Evolutionary conservation across 1,284 basidiomycete genomes (phyloP), one percentile per base, ranked within the genome.

Genomic region (Takashimella koratensis): DNA sequence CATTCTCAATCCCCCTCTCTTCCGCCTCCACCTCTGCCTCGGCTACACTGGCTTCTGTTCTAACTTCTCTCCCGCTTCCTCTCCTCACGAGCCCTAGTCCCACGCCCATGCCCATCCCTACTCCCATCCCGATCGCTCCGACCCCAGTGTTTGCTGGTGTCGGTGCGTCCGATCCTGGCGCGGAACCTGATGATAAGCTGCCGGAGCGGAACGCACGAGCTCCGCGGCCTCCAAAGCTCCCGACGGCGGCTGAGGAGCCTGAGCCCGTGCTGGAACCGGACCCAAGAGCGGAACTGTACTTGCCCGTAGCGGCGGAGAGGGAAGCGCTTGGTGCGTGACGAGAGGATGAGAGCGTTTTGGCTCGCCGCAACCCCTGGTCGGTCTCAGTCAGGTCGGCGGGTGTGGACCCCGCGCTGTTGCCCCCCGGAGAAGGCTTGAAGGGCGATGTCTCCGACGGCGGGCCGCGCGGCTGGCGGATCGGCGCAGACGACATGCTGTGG

Each of bases 391-490:
- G 70, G 13, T 66, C 63, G 10, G 54, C 43, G 51, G 3, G 54
- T n/a, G 47, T 25, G 39, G 57, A 36, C 20, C 58, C 27, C n/a
- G 49, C 47, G n/a, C 55, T n/a, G 16, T 59, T 24, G 19, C 47
- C 27, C 19, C 56, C 59, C 43, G 60, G 26, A 20, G 48, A 30
- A 12, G 52, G 10, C 10, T 39, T 19, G 27, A 51, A 21, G 3
- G 43, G 46, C 13, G 47, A 62, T 4, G 64, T 52, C 50, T 62
- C 58, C 22, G 64, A 54, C 4, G 71, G 65, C 8, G 70, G 72
- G 16, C 72, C 72, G 44, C 70, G 62, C 6, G 72, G 72, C 56
- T 73, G 70, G 45, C 72, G 61, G 47, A 74, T 71, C 10, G 71
- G 71, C 13, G 64, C 61, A 46, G 59, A 62, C 19, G 62, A 52